phyloP scores from a whole-genome alignment of 805 yeast genomes.

The Tanozyma kutaoensis region DNA sequence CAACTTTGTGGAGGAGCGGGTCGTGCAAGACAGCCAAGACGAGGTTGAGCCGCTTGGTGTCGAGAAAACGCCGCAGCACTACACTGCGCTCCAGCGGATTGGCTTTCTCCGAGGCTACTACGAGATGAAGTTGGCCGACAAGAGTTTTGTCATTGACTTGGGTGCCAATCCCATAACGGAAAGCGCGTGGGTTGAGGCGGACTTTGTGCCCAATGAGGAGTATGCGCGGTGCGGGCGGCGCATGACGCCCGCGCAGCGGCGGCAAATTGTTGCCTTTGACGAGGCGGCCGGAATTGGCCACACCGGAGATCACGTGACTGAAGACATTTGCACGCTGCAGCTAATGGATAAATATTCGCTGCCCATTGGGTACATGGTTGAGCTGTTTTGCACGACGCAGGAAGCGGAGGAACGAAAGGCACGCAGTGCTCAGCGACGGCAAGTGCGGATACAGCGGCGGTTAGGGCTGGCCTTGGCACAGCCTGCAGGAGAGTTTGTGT shows the following conservation, averaged over 20 bases:
- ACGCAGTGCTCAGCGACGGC: too few relatives aligned
- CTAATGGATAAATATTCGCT: slow-evolving; percentile 22
- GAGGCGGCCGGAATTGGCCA: too few relatives aligned
- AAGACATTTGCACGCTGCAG: slow-evolving; percentile 14
- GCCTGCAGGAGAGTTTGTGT: slow-evolving; percentile 18
- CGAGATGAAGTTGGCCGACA: slow-evolving; percentile 9
- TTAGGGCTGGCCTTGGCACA: slow-evolving; percentile 9
- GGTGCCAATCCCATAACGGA: slow-evolving; percentile 21
- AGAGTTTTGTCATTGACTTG: slow-evolving; percentile 12
- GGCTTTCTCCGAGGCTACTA: slow-evolving; percentile 15
- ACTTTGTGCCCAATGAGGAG: slow-evolving; percentile 22
- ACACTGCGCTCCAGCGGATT: slow-evolving; percentile 20
- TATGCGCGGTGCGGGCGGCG: too few relatives aligned
- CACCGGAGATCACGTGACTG: too few relatives aligned
- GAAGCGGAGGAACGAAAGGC: slow-evolving; percentile 12
- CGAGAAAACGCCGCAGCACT: slow-evolving; percentile 1
- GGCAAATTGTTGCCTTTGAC: too few relatives aligned
- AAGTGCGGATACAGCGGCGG: slow-evolving; percentile 14
- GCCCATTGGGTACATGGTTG: slow-evolving; percentile 27
- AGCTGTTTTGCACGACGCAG: slow-evolving; percentile 23
- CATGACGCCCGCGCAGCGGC: too few relatives aligned
- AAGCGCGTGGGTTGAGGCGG: slow-evolving; percentile 20
- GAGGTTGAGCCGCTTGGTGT: slow-evolving; percentile 6
- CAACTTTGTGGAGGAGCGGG: slow-evolving; percentile 1
- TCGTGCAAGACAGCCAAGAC: slow-evolving; percentile 8